These are phyloP conservation scores for Dictyostelium firmibasis DNA, from an alignment of 78 protist species.

Conservation along the genomic window DNA sequence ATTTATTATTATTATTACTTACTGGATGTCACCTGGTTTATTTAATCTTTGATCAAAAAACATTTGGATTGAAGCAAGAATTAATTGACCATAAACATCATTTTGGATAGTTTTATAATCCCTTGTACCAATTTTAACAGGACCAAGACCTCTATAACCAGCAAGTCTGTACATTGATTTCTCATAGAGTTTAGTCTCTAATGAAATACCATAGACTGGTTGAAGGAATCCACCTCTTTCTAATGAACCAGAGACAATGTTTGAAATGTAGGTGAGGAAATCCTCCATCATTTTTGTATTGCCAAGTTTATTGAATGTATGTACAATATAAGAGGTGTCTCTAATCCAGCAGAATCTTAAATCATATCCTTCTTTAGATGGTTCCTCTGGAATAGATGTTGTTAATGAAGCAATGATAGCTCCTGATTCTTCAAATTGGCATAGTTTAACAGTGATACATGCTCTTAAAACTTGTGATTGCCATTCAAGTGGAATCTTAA, in stretches of 20 bases:
- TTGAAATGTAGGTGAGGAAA: constrained; percentile 73
- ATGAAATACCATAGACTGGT: constrained; percentile 82
- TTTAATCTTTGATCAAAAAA: constrained; percentile 82
- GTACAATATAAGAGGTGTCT: constrained; percentile 65
- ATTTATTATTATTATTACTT: neutral
- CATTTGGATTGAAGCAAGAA: constrained; percentile 74
- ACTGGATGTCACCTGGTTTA: constrained; percentile 74
- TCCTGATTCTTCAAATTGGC: constrained; percentile 82
- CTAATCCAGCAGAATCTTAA: constrained; percentile 68
- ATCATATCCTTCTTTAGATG: constrained; percentile 59
- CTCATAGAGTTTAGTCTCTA: constrained; percentile 75
- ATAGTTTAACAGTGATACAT: constrained; percentile 81
- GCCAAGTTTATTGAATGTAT: constrained; percentile 71
- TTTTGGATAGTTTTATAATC: constrained; percentile 52
- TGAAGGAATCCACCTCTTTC: constrained; percentile 70
- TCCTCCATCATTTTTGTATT: constrained; percentile 82
- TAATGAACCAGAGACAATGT: constrained; percentile 75
- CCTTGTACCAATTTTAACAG: constrained; percentile 79
- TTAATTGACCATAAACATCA: constrained; percentile 81
- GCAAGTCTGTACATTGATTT: constrained; percentile 76
- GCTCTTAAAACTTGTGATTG: constrained; percentile 83
- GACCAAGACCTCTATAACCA: constrained; percentile 85
- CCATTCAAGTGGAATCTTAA: constrained; percentile 84
- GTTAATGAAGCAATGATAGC: constrained; percentile 84
- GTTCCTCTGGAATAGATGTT: constrained; percentile 78